Evolutionary conservation across 73 alveolate genomes (phyloP).

Genomic region (Uronychia setigera): DNA sequence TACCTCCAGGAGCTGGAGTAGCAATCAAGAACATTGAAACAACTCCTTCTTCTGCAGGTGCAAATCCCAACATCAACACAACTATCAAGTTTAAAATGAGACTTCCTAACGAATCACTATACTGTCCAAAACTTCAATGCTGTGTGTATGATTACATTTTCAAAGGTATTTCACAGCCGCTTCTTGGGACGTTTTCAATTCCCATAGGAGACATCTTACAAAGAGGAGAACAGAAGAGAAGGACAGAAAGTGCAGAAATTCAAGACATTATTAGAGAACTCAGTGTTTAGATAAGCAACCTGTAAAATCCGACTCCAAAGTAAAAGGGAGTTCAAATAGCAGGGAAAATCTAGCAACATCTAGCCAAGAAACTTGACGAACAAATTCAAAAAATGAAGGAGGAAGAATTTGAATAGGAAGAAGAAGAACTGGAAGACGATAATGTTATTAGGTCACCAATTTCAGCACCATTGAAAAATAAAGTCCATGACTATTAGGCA

Average conservation of each 20-base stretch:
- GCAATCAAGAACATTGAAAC: conserved; percentile 70
- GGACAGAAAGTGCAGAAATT: conserved; percentile 66
- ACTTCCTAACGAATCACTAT: conserved; percentile 74
- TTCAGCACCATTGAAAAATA: background rate
- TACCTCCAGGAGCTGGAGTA: conserved; percentile 59
- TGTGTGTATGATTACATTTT: conserved; percentile 90
- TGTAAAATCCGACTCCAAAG: background rate
- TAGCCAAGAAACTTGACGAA: too few relatives aligned
- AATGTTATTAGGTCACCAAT: background rate
- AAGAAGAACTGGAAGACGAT: conserved; percentile 13
- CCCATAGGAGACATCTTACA: conserved; percentile 74
- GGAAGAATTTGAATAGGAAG: conserved; percentile 22
- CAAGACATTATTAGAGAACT: conserved; percentile 55
- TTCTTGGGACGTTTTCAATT: conserved; percentile 90
- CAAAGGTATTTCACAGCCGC: conserved; percentile 88
- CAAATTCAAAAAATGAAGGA: too few relatives aligned
- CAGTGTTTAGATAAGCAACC: background rate
- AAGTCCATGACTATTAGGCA: background rate
- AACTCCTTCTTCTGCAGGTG: conserved; percentile 94
- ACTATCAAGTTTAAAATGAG: conserved; percentile 80
- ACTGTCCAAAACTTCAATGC: conserved; percentile 71
- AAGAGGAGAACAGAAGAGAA: conserved; percentile 63
- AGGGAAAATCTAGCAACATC: conserved; percentile 13
- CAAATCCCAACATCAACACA: conserved; percentile 94
- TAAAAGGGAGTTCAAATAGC: background rate